Evolutionary conservation across 805 yeast species (phyloP), one percentile per base, ranked within the genome.

Genomic region (Myxozyma geophila): DNA sequence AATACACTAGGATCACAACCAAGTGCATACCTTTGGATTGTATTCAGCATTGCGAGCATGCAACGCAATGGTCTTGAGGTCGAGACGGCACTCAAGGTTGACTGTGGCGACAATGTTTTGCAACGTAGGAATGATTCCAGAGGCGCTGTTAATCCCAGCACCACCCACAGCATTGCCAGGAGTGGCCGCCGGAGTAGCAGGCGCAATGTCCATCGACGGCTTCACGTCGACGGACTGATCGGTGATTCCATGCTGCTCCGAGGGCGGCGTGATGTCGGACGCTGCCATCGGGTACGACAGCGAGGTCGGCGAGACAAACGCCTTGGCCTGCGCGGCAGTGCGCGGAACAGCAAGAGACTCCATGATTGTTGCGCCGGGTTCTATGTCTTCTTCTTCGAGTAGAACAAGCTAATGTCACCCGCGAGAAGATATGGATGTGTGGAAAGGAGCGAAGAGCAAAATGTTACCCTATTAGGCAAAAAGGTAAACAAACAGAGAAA

Each of bases 31-130:
- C 74, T 89, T 91, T 57, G 99, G 99, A 73, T 95, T 95, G 79
- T 95, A 95, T 77, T 95, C 99, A 41, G 99, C 99, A 78, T 95
- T 95, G 84, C 99, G 91, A 1, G 98, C 98, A 78, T 95, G 99
- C 66, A 95, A 81, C 0, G 99, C 99, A 74, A 95, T 96, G 19
- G 99, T 95, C 75, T 95, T 95, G 76, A 95, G 84, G 77, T 95
- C 99, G 71, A 95, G 81, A 67, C 98, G 87, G 77, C 99, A 95
- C 43, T 95, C 98, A 75, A 95, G 82, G 74, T 95, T 93, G 64
- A 95, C 99, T 0, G 99, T 95, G 41, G 99, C 99, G 54, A 95
- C 99, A 60, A 95, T 95, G 80, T 95, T 95, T 72, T 79, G 82
- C 70, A 88, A 78, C 0, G 98, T 93, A 52, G 99, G 99, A 7